These are phyloP conservation scores for Mycena rebaudengoi DNA, from an alignment of 768 basidiomycete genomes.

Conservation along the genomic window DNA sequence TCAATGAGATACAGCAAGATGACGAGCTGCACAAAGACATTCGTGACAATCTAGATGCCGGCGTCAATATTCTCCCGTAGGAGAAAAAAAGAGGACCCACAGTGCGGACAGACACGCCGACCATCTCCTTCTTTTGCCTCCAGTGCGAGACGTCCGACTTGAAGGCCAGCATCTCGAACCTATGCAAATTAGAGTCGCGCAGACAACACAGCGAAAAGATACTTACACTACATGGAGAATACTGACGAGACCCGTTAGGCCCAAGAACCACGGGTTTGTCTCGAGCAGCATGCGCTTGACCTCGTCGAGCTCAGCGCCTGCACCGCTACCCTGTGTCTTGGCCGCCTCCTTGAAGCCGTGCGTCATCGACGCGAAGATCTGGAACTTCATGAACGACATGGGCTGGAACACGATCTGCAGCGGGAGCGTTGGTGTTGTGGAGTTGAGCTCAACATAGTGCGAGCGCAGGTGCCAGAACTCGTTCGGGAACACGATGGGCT, in stretches of 20 bases:
- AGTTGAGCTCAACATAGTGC: slow-evolving; percentile 85
- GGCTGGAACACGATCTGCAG: slow-evolving; percentile 86
- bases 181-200: slow-evolving; percentile 36
- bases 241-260: slow-evolving; percentile 84
- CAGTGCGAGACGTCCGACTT: slow-evolving; percentile 95
- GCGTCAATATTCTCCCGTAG: slow-evolving; percentile 13
- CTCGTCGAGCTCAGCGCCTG: slow-evolving; percentile 86
- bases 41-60: slow-evolving; percentile 74
- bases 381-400: slow-evolving; percentile 88
- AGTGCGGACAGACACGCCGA: slow-evolving; percentile 90
- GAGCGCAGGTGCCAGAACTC: slow-evolving; percentile 94
- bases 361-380: slow-evolving; percentile 85
- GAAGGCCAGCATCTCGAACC: slow-evolving; percentile 97
- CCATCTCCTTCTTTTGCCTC: slow-evolving; percentile 93
- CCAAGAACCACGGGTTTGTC: slow-evolving; percentile 90
- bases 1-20: slow-evolving; percentile 94
- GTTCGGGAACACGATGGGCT: slow-evolving; percentile 91
- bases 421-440: slow-evolving; percentile 80
- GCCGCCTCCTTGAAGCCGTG: slow-evolving; percentile 87
- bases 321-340: slow-evolving; percentile 72
- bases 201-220: slow-evolving; percentile 5
- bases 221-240: slow-evolving; percentile 87
- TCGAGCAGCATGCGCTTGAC: slow-evolving; percentile 93
- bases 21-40: slow-evolving; percentile 92
- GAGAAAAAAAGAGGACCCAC: slow-evolving; percentile 45